Conservation (phyloP, 768 basidiomycete genomes). For the Macrolepiota dolichaula region DNA sequence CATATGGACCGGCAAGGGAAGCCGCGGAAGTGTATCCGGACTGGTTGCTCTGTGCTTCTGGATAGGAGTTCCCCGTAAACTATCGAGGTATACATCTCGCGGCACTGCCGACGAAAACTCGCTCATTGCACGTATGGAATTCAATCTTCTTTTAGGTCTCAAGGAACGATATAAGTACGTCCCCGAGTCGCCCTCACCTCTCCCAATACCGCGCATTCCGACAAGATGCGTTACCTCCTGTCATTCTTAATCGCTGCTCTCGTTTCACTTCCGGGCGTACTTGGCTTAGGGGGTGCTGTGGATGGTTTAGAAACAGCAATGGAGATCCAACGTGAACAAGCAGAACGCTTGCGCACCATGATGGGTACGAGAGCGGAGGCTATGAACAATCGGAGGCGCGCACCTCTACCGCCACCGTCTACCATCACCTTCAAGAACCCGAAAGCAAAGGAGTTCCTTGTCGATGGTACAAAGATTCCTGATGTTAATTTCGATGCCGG, state of each 20-base stretch:
- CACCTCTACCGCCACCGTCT: slow-evolving; percentile 16
- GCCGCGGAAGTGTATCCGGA: neutral
- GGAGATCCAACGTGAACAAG: slow-evolving; percentile 43
- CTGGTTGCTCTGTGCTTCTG: neutral
- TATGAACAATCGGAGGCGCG: slow-evolving; percentile 4
- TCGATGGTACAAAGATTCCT: slow-evolving; percentile 63
- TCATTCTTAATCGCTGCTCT: slow-evolving; percentile 16
- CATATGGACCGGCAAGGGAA: neutral
- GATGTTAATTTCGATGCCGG: slow-evolving; percentile 72
- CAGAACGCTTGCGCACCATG: slow-evolving; percentile 35
- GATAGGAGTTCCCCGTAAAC: neutral
- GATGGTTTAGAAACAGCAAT: slow-evolving; percentile 39
- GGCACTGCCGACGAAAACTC: neutral
- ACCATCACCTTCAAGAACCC: slow-evolving; percentile 63
- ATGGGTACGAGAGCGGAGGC: slow-evolving; percentile 23
- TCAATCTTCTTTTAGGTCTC: neutral
- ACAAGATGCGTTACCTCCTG: slow-evolving; percentile 18
- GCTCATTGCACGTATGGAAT: neutral
- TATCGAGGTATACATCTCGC: neutral
- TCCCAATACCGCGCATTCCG: neutral
- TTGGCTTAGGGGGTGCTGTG: slow-evolving; percentile 26
- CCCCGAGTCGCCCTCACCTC: neutral
- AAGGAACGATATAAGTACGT: slow-evolving; percentile 5
- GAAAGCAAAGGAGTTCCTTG: slow-evolving; percentile 57
- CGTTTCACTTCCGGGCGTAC: slow-evolving; percentile 14